Base-by-base conservation (phyloP, 176 grass and related monocot species). In the Oryza meridionalis region DNA sequence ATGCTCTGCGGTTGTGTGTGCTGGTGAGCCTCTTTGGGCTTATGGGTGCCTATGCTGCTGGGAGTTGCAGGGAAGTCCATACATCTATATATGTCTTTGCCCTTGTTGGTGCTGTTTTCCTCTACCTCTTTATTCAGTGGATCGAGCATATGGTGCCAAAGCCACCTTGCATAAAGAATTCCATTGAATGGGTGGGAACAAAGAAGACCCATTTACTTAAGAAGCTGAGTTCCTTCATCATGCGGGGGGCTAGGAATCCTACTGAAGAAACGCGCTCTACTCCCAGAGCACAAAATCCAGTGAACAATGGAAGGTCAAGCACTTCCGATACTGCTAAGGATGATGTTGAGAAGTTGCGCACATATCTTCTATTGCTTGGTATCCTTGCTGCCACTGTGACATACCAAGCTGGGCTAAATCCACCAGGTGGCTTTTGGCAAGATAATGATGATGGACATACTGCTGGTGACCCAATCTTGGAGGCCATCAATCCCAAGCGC, bases 401-500 rank as follows among this genome's bases (percentile, higher is more conserved):
- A 61, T 88, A 86, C 55, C 80, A 84, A 79, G 70, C 85, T 47
- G 81, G 79, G 58, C 22, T 90, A 46, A 86, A 90, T 78, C 81
- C 80, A 74, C 79, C 84, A 2, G 84, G 84, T 27, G 85, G 84
- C 2, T 86, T 86, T 79, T 90, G 88, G 85, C 27, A 38, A 61
- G 76, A 79, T 25, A 16, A 7, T 0, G 21, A 7, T 0, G 25
- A 88, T 24, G 79, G 64, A 19, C 70, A 90, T 79, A 16, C 16
- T 35, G 74, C 75, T 0, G 84, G 83, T 4, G 47, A 90, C 33
- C 33, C 85, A 40, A 83, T 93, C 37, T 45, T 88, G 46, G 49
- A 55, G 51, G 21, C n/a, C 2, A 70, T 46, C 7, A 26, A 43
- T 29, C 47, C 71, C 2, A 75, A 17, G 25, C 88, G 77, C 8